These are phyloP conservation scores for Emergomyces orientalis DNA, from an alignment of 2,329 filamentous ascomycete species.

Conservation along the genomic window DNA sequence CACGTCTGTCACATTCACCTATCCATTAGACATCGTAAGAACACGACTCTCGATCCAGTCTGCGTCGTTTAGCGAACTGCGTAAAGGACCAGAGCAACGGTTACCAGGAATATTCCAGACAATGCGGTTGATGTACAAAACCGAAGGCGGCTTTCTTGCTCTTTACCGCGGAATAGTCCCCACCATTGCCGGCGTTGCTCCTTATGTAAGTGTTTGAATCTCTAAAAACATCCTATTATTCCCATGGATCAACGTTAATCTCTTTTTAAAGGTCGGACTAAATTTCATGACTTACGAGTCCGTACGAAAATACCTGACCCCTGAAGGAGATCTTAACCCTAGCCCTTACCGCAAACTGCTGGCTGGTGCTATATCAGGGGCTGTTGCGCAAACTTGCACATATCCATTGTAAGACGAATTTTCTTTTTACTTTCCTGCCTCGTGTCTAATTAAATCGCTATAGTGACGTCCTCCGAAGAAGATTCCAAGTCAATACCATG, in stretches of 20 bases:
- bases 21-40: constrained; percentile 94
- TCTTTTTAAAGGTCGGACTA: constrained; percentile 60
- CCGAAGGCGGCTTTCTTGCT: constrained; percentile 73
- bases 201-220: constrained; percentile 56
- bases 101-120: constrained; percentile 90
- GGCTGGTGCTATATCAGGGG: constrained; percentile 89
- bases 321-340: constrained; percentile 78
- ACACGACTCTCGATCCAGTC: constrained; percentile 93
- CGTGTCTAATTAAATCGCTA: constrained; percentile 11
- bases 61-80: constrained; percentile 79
- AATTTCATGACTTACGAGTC: constrained; percentile 99
- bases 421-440: constrained; percentile 5
- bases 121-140: constrained; percentile 74
- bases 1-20: constrained; percentile 89
- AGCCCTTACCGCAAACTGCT: constrained; percentile 68
- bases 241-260: constrained; percentile 16
- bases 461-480: constrained; percentile 80
- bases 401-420: constrained; percentile 78
- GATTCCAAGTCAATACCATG: constrained; percentile 99
- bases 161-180: constrained; percentile 93
- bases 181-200: constrained; percentile 88
- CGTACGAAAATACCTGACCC: constrained; percentile 72
- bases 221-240: constrained; percentile 9
- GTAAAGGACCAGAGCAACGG: constrained; percentile 45
- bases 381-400: constrained; percentile 92